Conservation (phyloP, 2,329 filamentous ascomycete species). For the Penicillium hordei region DNA sequence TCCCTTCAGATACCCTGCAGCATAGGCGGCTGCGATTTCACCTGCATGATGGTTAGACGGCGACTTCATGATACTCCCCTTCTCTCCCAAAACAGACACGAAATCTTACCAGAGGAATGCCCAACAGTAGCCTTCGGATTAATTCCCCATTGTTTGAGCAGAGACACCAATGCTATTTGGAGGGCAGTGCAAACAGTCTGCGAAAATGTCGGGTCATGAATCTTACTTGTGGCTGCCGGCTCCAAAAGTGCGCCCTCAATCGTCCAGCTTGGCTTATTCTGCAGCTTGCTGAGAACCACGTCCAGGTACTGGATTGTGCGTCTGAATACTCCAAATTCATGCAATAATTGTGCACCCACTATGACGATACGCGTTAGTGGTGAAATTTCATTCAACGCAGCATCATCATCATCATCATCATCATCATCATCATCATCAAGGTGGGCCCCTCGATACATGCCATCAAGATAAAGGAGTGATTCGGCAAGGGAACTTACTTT, state of each 20-base stretch:
- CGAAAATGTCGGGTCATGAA: slow-evolving; percentile 22
- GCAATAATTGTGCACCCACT: too few species aligned
- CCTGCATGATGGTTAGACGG: too few species aligned
- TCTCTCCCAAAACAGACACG: too few species aligned
- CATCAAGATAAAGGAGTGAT: too few species aligned
- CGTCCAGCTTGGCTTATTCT: background rate
- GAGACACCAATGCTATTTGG: slow-evolving; percentile 30
- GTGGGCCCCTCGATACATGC: too few species aligned
- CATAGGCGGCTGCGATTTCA: slow-evolving; percentile 35
- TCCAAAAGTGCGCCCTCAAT: slow-evolving; percentile 9
- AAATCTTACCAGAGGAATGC: slow-evolving; percentile 25
- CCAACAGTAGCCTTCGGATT: slow-evolving; percentile 25
- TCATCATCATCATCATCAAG: too few species aligned
- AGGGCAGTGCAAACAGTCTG: slow-evolving; percentile 32
- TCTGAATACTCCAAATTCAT: slow-evolving; percentile 12
- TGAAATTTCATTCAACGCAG: too few species aligned
- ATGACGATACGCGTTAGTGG: too few species aligned
- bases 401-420: too few species aligned
- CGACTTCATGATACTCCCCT: too few species aligned
- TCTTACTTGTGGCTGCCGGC: slow-evolving; percentile 14
- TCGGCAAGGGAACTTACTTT: slow-evolving; percentile 22
- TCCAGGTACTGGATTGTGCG: slow-evolving; percentile 11
- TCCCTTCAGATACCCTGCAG: slow-evolving; percentile 12
- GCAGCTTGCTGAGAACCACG: slow-evolving; percentile 6
- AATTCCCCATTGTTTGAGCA: slow-evolving; percentile 23